Base-by-base conservation (phyloP, 73 alveolate species). In the Diophrys appendiculata region DNA sequence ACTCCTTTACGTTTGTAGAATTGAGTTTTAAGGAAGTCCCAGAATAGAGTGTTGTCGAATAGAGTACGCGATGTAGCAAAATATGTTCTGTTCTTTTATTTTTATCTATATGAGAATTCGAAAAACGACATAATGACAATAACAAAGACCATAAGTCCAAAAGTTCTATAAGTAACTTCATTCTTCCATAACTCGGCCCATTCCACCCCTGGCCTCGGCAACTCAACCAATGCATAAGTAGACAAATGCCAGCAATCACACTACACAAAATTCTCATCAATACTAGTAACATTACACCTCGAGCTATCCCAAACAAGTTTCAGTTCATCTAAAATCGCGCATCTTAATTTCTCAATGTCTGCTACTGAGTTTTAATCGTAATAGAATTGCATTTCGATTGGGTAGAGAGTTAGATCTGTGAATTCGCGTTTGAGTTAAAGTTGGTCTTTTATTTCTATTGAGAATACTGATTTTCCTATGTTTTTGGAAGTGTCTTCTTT, bases 191-290 rank as follows among this genome's bases (percentile, higher is more conserved):
- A 11, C 5, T 43, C 18, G 18, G 60, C 60, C 60, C 60, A 43
- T 43, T 43, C n/a, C 60, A 43, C 60, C 18, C 60, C 60, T 43
- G 60, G 60, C 18, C 60, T 43, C 18, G 60, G 60, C 60, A 43
- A 18, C 18, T 5, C 18, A 43, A 43, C 18, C 5, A 43, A 18
- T 43, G 60, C 5, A 18, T 43, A 43, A 11, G 5, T 43, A 43
- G n/a, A 11, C 18, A 43, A 43, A 43, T 43, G 60, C 5, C 5
- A 43, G 60, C 60, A 43, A 11, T 43, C 60, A 43, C 60, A 43
- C 18, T 43, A 5, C 5, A 43, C 60, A 43, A 43, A 43, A 18
- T 43, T 43, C 5, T 43, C 60, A 43, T 43, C 60, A 11, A 43
- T 43, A 43, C n/a, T 11, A 11, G 60, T 43, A 18, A 43, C 60